Percentiles rank a stretch among this genome's conserved stretches.
These are phyloP conservation scores for Calocybe cyanea DNA, from an alignment of 768 basidiomycete genomes.

Conservation along the genomic window DNA sequence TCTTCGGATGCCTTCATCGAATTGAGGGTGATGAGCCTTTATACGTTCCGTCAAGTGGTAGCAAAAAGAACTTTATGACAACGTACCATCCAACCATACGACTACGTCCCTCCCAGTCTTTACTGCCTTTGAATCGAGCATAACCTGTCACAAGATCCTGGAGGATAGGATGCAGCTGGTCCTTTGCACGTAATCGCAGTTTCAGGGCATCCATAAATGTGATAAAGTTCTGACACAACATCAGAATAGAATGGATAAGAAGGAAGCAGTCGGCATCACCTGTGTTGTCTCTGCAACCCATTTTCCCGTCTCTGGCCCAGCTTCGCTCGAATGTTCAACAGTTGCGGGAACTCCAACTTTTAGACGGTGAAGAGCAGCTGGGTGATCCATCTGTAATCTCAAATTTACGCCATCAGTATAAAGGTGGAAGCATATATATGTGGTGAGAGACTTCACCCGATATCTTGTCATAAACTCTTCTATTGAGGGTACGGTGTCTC, in stretches of 20 bases:
- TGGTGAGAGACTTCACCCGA: slow-evolving; percentile 38
- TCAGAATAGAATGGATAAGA: not conserved
- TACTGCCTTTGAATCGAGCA: slow-evolving; percentile 90
- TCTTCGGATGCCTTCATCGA: slow-evolving; percentile 97
- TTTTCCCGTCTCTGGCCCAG: slow-evolving; percentile 89
- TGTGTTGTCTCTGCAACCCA: slow-evolving; percentile 98
- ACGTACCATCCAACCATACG: slow-evolving; percentile 89
- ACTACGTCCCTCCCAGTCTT: slow-evolving; percentile 95
- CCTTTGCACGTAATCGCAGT: slow-evolving; percentile 90
- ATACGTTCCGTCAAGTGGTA: not conserved
- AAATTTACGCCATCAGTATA: too few species aligned
- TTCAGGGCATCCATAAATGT: slow-evolving; percentile 99
- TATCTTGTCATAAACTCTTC: slow-evolving; percentile 92
- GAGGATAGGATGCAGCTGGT: slow-evolving; percentile 90
- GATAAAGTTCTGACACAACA: slow-evolving; percentile 76
- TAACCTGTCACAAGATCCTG: slow-evolving; percentile 96
- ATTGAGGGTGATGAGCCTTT: slow-evolving; percentile 92
- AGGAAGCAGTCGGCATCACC: slow-evolving; percentile 36
- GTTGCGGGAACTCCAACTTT: slow-evolving; percentile 95
- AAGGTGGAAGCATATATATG: not conserved
- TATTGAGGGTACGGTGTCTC: slow-evolving; percentile 78
- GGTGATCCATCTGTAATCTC: slow-evolving; percentile 94
- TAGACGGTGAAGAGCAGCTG: slow-evolving; percentile 87
- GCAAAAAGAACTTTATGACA: not conserved
- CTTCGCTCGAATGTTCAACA: slow-evolving; percentile 91